Evolutionary conservation across 306 rosid species (phyloP).

Genomic region (Datisca glomerata): DNA sequence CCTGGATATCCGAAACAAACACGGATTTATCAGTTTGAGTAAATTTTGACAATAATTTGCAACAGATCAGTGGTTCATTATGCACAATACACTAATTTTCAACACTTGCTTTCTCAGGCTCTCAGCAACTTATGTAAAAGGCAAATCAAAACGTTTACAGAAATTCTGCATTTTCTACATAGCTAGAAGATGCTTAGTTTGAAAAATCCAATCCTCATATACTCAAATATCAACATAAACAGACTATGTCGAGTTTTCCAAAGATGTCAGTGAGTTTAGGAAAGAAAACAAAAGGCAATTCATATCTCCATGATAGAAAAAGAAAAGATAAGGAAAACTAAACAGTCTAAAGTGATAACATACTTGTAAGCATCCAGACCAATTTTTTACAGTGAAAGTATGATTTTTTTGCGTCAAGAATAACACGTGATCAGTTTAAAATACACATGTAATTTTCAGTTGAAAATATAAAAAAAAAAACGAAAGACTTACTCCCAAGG

Average conservation of each 20-base stretch:
- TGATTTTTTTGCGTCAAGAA: too few relatives aligned
- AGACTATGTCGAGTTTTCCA: too few relatives aligned
- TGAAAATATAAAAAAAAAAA: not conserved
- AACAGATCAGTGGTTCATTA: not conserved
- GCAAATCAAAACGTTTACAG: not conserved
- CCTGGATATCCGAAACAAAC: conserved; percentile 25
- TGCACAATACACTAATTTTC: not conserved
- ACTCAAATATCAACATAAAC: too few relatives aligned
- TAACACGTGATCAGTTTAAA: too few relatives aligned
- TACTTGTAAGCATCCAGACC: not conserved
- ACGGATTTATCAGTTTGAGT: not conserved
- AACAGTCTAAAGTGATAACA: not conserved
- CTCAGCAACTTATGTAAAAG: not conserved
- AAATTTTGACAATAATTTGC: not conserved
- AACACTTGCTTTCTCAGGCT: not conserved
- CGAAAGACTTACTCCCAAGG: conserved; percentile 83
- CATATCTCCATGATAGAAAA: not conserved
- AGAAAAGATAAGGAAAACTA: not conserved
- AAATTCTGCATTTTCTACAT: too few relatives aligned
- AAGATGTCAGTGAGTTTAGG: too few relatives aligned
- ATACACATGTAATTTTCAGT: not conserved
- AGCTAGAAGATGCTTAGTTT: not conserved
- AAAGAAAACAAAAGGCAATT: too few relatives aligned
- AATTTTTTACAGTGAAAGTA: too few relatives aligned
- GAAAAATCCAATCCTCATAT: too few relatives aligned